phyloP scores from a whole-genome alignment of 169 alveolate genomes.

The Eimeria tenella region DNA sequence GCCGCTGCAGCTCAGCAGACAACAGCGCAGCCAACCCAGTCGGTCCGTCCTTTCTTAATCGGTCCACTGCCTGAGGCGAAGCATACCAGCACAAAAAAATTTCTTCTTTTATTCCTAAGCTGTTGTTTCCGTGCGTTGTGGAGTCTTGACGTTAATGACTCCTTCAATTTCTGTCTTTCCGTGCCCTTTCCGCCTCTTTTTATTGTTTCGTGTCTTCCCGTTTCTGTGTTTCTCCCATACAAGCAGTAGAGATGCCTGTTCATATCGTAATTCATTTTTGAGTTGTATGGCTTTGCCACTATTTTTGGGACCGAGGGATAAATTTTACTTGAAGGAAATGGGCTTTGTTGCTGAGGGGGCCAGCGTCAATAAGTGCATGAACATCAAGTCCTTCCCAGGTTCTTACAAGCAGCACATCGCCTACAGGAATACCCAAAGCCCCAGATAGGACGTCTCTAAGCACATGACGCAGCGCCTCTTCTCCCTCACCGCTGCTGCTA shows the following conservation, averaged over 20 bases:
- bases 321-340: slow-evolving; percentile 51
- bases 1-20: slow-evolving; percentile 37
- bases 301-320: not conserved
- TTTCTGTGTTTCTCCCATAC: not conserved
- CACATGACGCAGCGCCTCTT: slow-evolving; percentile 62
- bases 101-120: not conserved
- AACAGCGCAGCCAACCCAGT: slow-evolving; percentile 33
- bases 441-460: slow-evolving; percentile 65
- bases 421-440: slow-evolving; percentile 64
- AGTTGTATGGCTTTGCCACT: not conserved
- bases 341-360: slow-evolving; percentile 68
- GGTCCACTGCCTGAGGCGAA: slow-evolving; percentile 28
- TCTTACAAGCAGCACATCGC: slow-evolving; percentile 70
- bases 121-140: not conserved
- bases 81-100: not conserved
- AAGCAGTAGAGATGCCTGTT: too few species aligned
- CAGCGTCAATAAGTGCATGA: slow-evolving; percentile 66
- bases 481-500: slow-evolving; percentile 40
- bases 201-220: not conserved
- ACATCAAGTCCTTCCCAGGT: slow-evolving; percentile 75
- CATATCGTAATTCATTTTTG: not conserved
- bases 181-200: not conserved
- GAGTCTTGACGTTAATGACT: not conserved
- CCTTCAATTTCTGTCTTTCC: not conserved
- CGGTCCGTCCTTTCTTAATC: slow-evolving; percentile 12